Base-by-base conservation (phyloP, 1,139 yeast genomes). In the Yamadazyma trypodendri region DNA sequence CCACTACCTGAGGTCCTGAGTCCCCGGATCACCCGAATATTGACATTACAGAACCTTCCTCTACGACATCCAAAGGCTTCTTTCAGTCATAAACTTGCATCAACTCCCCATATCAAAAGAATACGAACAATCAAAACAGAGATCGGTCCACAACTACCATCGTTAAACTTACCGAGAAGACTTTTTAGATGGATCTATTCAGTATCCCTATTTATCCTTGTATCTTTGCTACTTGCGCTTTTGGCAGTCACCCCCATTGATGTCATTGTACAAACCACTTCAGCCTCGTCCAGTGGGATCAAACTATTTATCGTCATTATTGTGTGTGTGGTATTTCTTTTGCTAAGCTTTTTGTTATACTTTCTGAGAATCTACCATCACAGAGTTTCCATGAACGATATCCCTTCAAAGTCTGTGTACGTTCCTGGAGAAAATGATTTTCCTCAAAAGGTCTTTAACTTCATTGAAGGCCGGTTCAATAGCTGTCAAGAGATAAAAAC, bases 221-320 rank as follows among this genome's bases (percentile, higher is more conserved):
- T 79, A 31, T 49, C 77, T 3, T 51, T 81, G 20, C 64, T 78
- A 34, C 54, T 78, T 24, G 84, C 79, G 2, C 74, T 85, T 41
- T 64, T 81, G 9, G 66, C 82, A 3, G 85, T 82, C 6, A 74
- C 89, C 0, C 89, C 89, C 2, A 71, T 84, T n/a, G 95, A 86
- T 58, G 80, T 84, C 34, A 74, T 84, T 43, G 77, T 77, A 1
- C 90, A 83, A 58, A 80, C 90, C 2, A 57, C 74, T 1, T 65
- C 73, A 30, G 61, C 78, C 2, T 63, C 75, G 15, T 77, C 77
- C 40, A 77, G 77, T 45, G 80, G 74, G 9, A 62, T 86, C 58
- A 84, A 86, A 55, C 75, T 84, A 13, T 81, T 85, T 47, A 83
- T 85, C 46, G 89, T 89, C 24, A 79, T 86, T 15, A 77, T 80